A percentile compares a stretch with the other conserved stretches of the same genome.
phyloP scores from a whole-genome alignment of 805 yeast species.

The Cyberlindnera americana region DNA sequence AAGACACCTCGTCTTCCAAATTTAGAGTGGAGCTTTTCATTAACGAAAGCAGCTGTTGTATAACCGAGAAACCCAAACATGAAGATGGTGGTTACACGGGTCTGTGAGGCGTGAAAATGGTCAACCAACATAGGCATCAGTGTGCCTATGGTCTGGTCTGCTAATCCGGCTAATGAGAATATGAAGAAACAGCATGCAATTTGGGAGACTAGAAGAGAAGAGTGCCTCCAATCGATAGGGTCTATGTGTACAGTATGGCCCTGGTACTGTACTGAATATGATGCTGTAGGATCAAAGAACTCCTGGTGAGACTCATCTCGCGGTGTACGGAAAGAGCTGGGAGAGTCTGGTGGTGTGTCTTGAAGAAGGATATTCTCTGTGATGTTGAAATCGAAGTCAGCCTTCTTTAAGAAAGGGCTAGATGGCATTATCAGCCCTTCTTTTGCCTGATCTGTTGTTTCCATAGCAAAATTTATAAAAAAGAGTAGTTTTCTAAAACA shows the following conservation, averaged over 20 bases:
- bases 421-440: not conserved
- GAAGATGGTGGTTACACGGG: conserved; percentile 46
- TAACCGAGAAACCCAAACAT: conserved; percentile 54
- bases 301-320: not conserved
- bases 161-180: conserved; percentile 49
- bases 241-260: conserved; percentile 6
- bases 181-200: conserved; percentile 36
- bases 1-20: conserved; percentile 50
- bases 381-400: not conserved
- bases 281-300: conserved; percentile 13
- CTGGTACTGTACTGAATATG: conserved; percentile 3
- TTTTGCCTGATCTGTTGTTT: too few species aligned
- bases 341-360: conserved; percentile 1
- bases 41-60: conserved; percentile 46
- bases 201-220: conserved; percentile 41
- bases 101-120: conserved; percentile 46
- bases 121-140: conserved; percentile 49
- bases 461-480: too few species aligned
- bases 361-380: conserved; percentile 2
- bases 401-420: not conserved
- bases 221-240: conserved; percentile 24
- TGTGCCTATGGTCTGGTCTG: conserved; percentile 61
- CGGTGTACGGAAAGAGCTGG: conserved; percentile 8
- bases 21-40: conserved; percentile 37
- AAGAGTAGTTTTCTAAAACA: too few species aligned